Evolutionary conservation across 1,139 yeast genomes (phyloP).

Genomic region (Sugiyamaella castrensis): DNA sequence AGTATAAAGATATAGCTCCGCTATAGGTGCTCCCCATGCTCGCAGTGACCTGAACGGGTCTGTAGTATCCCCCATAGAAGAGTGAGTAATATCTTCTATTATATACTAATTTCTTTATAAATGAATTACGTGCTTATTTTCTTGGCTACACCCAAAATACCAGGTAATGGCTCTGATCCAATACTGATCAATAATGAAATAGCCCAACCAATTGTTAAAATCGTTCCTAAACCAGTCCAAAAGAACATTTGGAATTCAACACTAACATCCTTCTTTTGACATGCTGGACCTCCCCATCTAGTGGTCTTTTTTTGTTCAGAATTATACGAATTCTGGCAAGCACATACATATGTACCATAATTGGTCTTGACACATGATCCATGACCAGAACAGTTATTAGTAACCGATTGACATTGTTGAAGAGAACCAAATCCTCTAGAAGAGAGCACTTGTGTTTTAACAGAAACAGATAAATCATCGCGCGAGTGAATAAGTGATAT

Average conservation of each 20-base stretch:
- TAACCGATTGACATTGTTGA: conserved; percentile 52
- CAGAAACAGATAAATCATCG: conserved; percentile 5
- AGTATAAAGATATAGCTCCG: conserved; percentile 30
- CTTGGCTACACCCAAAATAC: conserved; percentile 60
- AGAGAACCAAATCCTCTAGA: conserved; percentile 4
- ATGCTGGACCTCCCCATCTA: conserved; percentile 64
- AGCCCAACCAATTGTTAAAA: conserved; percentile 50
- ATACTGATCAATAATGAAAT: conserved; percentile 51
- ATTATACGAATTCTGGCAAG: conserved; percentile 53
- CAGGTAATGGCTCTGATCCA: conserved; percentile 64
- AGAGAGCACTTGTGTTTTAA: not conserved
- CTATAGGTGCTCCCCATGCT: no score
- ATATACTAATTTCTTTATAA: no score
- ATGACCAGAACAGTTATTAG: conserved; percentile 58
- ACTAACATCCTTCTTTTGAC: conserved; percentile 64
- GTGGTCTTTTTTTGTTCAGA: conserved; percentile 50
- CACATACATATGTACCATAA: conserved; percentile 49
- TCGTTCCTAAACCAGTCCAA: conserved; percentile 57
- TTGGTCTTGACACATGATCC: conserved; percentile 53
- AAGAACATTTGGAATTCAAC: conserved; percentile 62
- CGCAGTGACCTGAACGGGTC: no score
- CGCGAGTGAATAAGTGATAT: conserved; percentile 2
- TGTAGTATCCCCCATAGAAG: no score
- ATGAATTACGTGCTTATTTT: conserved; percentile 26
- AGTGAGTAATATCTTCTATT: no score